A percentile compares a stretch with the other conserved stretches of the same genome.
phyloP scores from a whole-genome alignment of 2,329 filamentous ascomycete species.

The Hymenoscyphus linearis region DNA sequence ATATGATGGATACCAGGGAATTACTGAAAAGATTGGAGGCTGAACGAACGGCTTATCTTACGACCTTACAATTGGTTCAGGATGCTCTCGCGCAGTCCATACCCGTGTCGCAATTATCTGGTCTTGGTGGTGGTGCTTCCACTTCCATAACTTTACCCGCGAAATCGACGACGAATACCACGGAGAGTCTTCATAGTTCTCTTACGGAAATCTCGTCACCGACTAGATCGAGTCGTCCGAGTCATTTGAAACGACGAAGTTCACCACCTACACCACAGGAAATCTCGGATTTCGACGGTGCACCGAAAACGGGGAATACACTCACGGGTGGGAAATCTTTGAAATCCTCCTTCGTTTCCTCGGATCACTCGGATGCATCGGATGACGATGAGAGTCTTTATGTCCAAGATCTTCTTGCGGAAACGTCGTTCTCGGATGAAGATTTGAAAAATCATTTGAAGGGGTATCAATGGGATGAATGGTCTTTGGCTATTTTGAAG shows the following conservation, averaged over 20 bases:
- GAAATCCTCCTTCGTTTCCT: slow-evolving; percentile 8
- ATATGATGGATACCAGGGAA: slow-evolving; percentile 5
- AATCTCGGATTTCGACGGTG: not conserved
- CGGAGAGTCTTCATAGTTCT: not conserved
- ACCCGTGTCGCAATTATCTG: not conserved
- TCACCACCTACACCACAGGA: not conserved
- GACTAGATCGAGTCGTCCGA: too few species aligned
- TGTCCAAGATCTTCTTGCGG: slow-evolving; percentile 6
- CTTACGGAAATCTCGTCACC: too few species aligned
- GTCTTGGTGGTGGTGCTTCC: not conserved
- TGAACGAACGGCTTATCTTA: slow-evolving; percentile 7
- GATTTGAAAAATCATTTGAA: slow-evolving; percentile 3
- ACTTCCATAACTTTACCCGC: not conserved
- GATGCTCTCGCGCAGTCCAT: slow-evolving; percentile 1
- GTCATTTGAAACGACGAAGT: too few species aligned
- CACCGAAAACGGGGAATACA: not conserved
- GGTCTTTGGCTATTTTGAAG: not conserved
- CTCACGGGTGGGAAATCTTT: not conserved
- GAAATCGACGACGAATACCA: not conserved
- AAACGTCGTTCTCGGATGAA: slow-evolving; percentile 1
- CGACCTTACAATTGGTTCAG: slow-evolving; percentile 2
- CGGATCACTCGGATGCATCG: not conserved
- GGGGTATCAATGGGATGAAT: slow-evolving; percentile 5
- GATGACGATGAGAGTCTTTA: slow-evolving; percentile 8
- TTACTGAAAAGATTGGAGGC: slow-evolving; percentile 5